These are phyloP conservation scores for Dictyostelium brefeldianum DNA, from an alignment of 78 protist species.

Conservation along the genomic window DNA sequence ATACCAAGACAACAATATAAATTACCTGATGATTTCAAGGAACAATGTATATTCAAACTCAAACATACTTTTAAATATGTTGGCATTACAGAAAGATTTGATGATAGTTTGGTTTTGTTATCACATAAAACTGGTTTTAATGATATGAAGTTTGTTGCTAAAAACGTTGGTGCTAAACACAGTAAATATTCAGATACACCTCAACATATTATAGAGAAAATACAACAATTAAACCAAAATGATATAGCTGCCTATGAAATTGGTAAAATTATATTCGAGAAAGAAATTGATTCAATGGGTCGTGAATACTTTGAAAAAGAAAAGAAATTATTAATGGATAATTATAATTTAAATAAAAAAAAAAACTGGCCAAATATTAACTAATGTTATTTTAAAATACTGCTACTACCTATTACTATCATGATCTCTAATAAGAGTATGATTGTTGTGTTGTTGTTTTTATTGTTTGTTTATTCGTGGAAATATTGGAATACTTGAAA, in stretches of 20 bases:
- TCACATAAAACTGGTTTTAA: conserved; percentile 26
- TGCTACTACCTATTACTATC: no score
- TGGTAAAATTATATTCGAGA: conserved; percentile 35
- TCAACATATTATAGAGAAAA: background rate
- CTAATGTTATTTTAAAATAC: no score
- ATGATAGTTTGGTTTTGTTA: conserved; percentile 17
- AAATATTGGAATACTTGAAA: conserved; percentile 71
- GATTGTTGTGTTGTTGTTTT: no score
- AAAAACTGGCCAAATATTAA: no score
- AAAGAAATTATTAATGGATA: no score
- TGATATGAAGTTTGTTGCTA: background rate
- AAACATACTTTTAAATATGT: conserved; percentile 32
- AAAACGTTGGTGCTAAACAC: conserved; percentile 5
- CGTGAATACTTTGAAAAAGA: background rate
- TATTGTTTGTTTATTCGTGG: conserved; percentile 61
- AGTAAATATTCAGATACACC: no score
- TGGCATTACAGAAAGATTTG: conserved; percentile 56
- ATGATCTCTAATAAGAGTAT: no score
- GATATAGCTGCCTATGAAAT: conserved; percentile 22
- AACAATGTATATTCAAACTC: background rate
- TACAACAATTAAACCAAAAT: background rate
- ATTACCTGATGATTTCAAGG: background rate
- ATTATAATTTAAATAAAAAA: no score
- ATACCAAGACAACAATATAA: background rate
- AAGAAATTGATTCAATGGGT: conserved; percentile 44